Evolutionary conservation across 352 stramenopile species (phyloP).

Genomic region (Globisporangium takayamanum): DNA sequence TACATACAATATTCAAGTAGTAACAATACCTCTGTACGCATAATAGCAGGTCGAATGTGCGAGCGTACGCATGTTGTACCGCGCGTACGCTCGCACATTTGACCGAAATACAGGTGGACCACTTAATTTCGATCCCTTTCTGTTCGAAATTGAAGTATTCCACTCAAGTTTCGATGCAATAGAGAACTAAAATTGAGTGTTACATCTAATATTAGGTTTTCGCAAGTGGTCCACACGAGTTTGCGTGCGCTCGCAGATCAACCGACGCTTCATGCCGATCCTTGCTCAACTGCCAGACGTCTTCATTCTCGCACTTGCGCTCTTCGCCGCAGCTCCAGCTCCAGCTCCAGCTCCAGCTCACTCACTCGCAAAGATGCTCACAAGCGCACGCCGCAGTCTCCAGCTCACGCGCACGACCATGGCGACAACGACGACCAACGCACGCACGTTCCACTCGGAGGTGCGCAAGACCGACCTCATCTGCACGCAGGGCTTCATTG

Average conservation of each 20-base stretch:
- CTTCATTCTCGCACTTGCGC: conserved; percentile 26
- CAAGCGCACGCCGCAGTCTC: conserved; percentile 7
- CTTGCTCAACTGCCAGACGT: background rate
- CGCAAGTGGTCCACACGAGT: too few relatives aligned
- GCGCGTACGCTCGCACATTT: background rate
- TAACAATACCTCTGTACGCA: background rate
- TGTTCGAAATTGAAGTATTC: too few relatives aligned
- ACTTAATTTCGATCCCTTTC: too few relatives aligned
- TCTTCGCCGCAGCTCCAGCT: background rate
- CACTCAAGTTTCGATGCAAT: too few relatives aligned
- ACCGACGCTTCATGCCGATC: too few relatives aligned
- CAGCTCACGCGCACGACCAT: background rate
- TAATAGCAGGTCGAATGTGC: background rate
- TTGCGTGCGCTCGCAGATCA: too few relatives aligned
- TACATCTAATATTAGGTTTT: too few relatives aligned
- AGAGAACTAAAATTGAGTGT: too few relatives aligned
- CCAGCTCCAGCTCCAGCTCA: background rate
- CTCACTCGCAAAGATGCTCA: conserved; percentile 7
- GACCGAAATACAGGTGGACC: background rate
- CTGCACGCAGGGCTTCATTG: conserved; percentile 69
- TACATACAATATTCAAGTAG: background rate
- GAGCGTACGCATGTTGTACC: conserved; percentile 3
- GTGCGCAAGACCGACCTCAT: conserved; percentile 61
- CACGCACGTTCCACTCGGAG: conserved; percentile 37
- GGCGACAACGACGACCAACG: background rate